These are phyloP conservation scores for Aureobasidium melanogenum DNA, from an alignment of 2,329 filamentous ascomycete species.

Conservation along the genomic window DNA sequence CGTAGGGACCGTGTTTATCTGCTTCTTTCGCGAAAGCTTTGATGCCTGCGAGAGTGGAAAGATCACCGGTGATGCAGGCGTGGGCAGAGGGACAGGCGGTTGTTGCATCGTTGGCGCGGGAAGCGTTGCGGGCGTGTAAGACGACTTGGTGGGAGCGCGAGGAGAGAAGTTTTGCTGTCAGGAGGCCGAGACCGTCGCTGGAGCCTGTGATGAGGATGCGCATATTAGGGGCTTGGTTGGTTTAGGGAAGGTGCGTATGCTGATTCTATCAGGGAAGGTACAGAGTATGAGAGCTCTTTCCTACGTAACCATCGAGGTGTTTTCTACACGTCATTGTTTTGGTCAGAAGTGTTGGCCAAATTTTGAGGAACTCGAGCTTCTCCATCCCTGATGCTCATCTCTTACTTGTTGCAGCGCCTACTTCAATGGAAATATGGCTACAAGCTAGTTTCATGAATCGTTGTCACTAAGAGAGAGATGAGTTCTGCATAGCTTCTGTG, in stretches of 20 bases:
- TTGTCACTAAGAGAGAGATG: no score
- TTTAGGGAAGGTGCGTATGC: background rate
- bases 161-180: conserved; percentile 42
- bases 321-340: background rate
- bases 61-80: conserved; percentile 44
- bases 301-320: background rate
- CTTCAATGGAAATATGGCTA: no score
- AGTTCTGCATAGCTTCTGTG: no score
- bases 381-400: no score
- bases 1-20: conserved; percentile 43
- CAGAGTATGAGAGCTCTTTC: background rate
- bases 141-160: conserved; percentile 42
- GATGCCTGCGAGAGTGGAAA: conserved; percentile 42
- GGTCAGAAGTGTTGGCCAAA: background rate
- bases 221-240: background rate
- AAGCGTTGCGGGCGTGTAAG: conserved; percentile 48
- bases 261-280: no score
- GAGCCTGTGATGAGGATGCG: conserved; percentile 49
- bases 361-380: no score
- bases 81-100: conserved; percentile 42
- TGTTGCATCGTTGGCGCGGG: conserved; percentile 43
- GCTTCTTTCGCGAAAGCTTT: conserved; percentile 44
- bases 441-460: no score
- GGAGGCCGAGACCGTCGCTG: conserved; percentile 47
- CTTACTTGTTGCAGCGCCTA: no score